phyloP scores from a whole-genome alignment of 805 yeast species.

The Candida boleticola region DNA sequence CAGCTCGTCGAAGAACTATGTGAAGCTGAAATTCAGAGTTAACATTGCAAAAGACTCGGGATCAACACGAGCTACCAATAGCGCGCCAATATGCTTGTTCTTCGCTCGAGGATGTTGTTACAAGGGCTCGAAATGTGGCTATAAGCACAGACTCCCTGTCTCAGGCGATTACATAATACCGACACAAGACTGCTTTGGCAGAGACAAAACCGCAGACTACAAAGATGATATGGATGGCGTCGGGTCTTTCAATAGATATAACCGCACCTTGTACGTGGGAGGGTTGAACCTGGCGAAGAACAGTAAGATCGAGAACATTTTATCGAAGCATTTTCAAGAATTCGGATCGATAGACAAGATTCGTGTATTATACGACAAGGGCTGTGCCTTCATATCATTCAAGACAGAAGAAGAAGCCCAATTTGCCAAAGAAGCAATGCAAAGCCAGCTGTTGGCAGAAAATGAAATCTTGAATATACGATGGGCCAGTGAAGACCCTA shows the following conservation, averaged over 20 bases:
- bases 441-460: conserved; percentile 65
- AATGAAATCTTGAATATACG: conserved; percentile 67
- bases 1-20: conserved; percentile 41
- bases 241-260: conserved; percentile 71
- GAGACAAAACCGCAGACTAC: conserved; percentile 79
- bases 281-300: conserved; percentile 38
- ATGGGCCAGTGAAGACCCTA: conserved; percentile 92
- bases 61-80: conserved; percentile 63
- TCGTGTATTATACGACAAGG: conserved; percentile 56
- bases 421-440: conserved; percentile 95
- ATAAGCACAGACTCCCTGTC: conserved; percentile 73
- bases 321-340: conserved; percentile 54
- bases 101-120: conserved; percentile 89
- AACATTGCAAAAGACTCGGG: conserved; percentile 68
- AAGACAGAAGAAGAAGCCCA: conserved; percentile 74
- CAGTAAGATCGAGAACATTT: conserved; percentile 32
- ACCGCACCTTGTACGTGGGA: conserved; percentile 77
- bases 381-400: conserved; percentile 78
- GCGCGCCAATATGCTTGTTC: conserved; percentile 66
- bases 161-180: conserved; percentile 53
- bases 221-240: conserved; percentile 94
- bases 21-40: conserved; percentile 58
- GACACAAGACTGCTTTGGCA: conserved; percentile 86
- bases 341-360: conserved; percentile 76
- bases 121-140: conserved; percentile 73